phyloP scores from a whole-genome alignment of 78 protist genomes.

The slime mould (Dictyostelium discoideum) region dicty_2.7 NC_007091.3:3624501-3625000 shows the following conservation, averaged over 20 bases:
- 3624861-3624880: conserved; percentile 56
- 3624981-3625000: conserved; percentile 77
- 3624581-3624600: conserved; percentile 59
- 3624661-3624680: conserved; percentile 61
- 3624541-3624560: conserved; percentile 41
- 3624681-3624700: conserved; percentile 53
- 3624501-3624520: conserved; percentile 62
- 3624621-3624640: conserved; percentile 48
- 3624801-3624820: too few relatives aligned
- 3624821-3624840: not conserved
- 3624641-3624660: conserved; percentile 48
- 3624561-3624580: conserved; percentile 67
- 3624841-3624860: conserved; percentile 45
- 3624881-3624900: conserved; percentile 68
- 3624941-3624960: conserved; percentile 52
- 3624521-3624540: conserved; percentile 52
- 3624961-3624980: conserved; percentile 63
- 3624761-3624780: not conserved
- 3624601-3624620: conserved; percentile 76
- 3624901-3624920: conserved; percentile 74
- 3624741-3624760: conserved; percentile 70
- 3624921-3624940: conserved; percentile 81
- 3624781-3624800: not conserved
- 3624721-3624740: conserved; percentile 58
- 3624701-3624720: conserved; percentile 68